Conservation (phyloP, 1,139 yeast species). For the Zhuliangozyma blackwelliae region DNA sequence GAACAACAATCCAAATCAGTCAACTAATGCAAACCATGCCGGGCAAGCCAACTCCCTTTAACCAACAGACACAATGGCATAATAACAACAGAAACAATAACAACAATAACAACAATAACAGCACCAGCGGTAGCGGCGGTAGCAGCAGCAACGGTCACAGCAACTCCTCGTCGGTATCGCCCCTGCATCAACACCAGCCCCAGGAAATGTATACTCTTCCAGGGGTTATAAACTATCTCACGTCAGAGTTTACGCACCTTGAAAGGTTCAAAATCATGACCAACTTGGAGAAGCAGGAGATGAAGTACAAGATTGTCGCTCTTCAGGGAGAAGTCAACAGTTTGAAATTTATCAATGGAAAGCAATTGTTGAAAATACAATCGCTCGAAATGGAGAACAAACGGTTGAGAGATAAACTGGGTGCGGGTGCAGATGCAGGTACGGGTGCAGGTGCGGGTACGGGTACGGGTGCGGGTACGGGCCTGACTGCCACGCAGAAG, state of each 20-base stretch:
- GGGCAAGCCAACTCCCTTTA: conserved; percentile 1
- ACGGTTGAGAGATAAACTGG: conserved; percentile 8
- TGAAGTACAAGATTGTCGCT: conserved; percentile 51
- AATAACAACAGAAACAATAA: conserved; percentile 2
- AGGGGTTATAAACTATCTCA: conserved; percentile 60
- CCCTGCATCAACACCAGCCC: conserved; percentile 6
- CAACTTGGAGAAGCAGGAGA: conserved; percentile 53
- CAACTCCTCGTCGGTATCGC: conserved; percentile 5
- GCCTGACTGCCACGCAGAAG: neutral
- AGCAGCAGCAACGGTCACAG: conserved; percentile 12
- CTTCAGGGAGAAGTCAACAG: conserved; percentile 53
- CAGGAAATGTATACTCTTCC: conserved; percentile 46
- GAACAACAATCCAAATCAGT: conserved; percentile 6
- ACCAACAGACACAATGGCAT: conserved; percentile 11
- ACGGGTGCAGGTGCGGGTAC: no score
- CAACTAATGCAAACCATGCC: neutral
- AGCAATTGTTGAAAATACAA: conserved; percentile 28
- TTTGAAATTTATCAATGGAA: conserved; percentile 32
- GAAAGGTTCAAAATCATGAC: conserved; percentile 55
- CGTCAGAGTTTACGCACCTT: conserved; percentile 55
- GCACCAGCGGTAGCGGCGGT: conserved; percentile 8
- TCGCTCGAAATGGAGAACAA: conserved; percentile 24
- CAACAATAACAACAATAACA: conserved; percentile 10
- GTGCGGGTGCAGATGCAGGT: no score
- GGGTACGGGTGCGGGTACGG: neutral